phyloP scores from a whole-genome alignment of 495 filamentous ascomycete genomes.

The Penicillium arizonense region DNA sequence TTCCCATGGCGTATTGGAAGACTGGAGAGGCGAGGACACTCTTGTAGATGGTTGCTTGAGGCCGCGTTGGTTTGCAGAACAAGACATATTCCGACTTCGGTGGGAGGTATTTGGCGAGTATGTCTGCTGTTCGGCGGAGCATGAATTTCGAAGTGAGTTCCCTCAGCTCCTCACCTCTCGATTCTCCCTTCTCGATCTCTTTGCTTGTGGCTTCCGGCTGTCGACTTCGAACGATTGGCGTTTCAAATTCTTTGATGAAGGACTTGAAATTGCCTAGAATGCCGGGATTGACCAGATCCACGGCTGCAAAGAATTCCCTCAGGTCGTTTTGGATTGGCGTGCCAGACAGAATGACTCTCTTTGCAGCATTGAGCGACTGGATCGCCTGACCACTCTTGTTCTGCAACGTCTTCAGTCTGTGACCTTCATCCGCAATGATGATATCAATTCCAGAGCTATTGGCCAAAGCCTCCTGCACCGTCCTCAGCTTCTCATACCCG shows the following conservation, averaged over 20 bases:
- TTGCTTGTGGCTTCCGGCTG: slow-evolving; percentile 66
- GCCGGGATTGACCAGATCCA: slow-evolving; percentile 79
- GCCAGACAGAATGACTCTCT: slow-evolving; percentile 69
- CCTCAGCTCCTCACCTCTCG: slow-evolving; percentile 65
- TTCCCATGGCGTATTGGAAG: slow-evolving; percentile 65
- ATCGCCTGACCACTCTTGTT: slow-evolving; percentile 80
- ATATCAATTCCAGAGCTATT: slow-evolving; percentile 68
- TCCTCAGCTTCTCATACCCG: slow-evolving; percentile 76
- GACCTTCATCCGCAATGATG: slow-evolving; percentile 79
- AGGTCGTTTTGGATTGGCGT: slow-evolving; percentile 82
- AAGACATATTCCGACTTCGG: slow-evolving; percentile 78
- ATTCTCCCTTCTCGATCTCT: slow-evolving; percentile 74
- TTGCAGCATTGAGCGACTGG: slow-evolving; percentile 64
- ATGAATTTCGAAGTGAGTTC: slow-evolving; percentile 70
- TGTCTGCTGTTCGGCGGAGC: slow-evolving; percentile 72
- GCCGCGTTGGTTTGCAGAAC: slow-evolving; percentile 68
- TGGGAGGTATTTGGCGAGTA: slow-evolving; percentile 69
- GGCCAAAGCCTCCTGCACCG: slow-evolving; percentile 64
- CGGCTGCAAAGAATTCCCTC: slow-evolving; percentile 74
- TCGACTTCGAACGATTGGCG: slow-evolving; percentile 67
- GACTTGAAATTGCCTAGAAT: slow-evolving; percentile 64
- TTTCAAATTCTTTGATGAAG: slow-evolving; percentile 73
- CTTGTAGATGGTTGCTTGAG: slow-evolving; percentile 69
- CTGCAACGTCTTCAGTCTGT: slow-evolving; percentile 76
- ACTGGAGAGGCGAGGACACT: slow-evolving; percentile 66